Percentiles rank a stretch among this genome's conserved stretches.
Evolutionary conservation across 2,329 filamentous ascomycete genomes (phyloP).

Genomic region (Ophiocordyceps robertsii): DNA sequence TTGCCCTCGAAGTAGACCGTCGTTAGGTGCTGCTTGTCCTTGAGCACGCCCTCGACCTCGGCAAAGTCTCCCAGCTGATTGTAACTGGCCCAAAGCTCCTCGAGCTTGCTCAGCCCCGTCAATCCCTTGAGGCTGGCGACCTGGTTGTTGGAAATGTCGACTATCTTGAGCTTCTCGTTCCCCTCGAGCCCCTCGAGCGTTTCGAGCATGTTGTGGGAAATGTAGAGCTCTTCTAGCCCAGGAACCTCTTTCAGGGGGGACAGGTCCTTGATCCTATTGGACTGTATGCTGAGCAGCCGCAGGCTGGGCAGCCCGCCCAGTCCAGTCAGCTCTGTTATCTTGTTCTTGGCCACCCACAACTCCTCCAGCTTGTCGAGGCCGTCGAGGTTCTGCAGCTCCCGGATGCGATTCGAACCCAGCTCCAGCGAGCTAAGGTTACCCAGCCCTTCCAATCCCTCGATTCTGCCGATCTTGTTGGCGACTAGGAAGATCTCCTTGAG

Average conservation of each 20-base stretch:
- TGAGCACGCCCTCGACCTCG: slow-evolving; percentile 68
- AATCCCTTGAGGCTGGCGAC: slow-evolving; percentile 64
- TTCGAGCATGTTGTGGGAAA: slow-evolving; percentile 85
- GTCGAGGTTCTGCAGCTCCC: slow-evolving; percentile 77
- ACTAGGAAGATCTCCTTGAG: slow-evolving; percentile 83
- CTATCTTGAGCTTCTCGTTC: slow-evolving; percentile 54
- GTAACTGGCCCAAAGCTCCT: slow-evolving; percentile 91
- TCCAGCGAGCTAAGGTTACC: slow-evolving; percentile 71
- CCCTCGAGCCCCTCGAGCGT: slow-evolving; percentile 59
- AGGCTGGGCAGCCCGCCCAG: slow-evolving; percentile 65
- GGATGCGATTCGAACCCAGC: slow-evolving; percentile 81
- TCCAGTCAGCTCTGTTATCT: slow-evolving; percentile 72
- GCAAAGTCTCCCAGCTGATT: slow-evolving; percentile 69
- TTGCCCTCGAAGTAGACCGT: slow-evolving; percentile 98
- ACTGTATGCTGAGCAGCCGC: slow-evolving; percentile 84
- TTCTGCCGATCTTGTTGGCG: slow-evolving; percentile 82
- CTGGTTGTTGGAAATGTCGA: slow-evolving; percentile 86
- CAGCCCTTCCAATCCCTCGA: slow-evolving; percentile 71
- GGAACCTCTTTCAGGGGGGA: slow-evolving; percentile 60
- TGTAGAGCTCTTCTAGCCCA: slow-evolving; percentile 82
- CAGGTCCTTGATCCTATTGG: slow-evolving; percentile 76
- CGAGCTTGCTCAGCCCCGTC: slow-evolving; percentile 52
- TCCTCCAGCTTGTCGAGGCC: slow-evolving; percentile 66
- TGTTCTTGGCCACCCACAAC: slow-evolving; percentile 93
- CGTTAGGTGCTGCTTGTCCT: slow-evolving; percentile 63